phyloP scores from a whole-genome alignment of 352 stramenopile species.

The Globisporangium middletonii region DNA sequence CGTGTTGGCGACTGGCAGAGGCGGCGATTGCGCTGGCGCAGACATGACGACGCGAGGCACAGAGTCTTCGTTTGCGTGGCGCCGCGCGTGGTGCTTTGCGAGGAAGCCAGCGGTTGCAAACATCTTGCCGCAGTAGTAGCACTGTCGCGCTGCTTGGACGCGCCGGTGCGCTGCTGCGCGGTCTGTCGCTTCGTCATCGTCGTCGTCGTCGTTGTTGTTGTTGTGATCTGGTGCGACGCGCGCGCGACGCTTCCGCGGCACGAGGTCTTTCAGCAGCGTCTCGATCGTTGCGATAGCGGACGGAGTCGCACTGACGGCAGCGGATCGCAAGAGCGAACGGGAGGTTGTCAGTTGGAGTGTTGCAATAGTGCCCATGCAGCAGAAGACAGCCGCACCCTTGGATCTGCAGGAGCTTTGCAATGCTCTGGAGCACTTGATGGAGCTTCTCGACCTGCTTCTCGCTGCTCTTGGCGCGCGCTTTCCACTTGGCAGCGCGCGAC shows the following conservation, averaged over 20 bases:
- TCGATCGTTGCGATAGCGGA: slow-evolving; percentile 54
- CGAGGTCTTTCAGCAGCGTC: slow-evolving; percentile 40
- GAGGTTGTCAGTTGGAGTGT: not conserved
- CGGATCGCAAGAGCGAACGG: no score
- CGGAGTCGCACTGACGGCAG: slow-evolving; percentile 31
- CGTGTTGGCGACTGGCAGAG: no score
- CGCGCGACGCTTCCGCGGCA: slow-evolving; percentile 10
- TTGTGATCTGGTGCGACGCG: not conserved
- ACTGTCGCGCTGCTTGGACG: slow-evolving; percentile 45
- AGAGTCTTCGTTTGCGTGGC: slow-evolving; percentile 30
- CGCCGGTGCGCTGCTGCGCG: not conserved
- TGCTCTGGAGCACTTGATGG: slow-evolving; percentile 70
- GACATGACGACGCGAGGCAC: not conserved
- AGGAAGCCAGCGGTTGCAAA: slow-evolving; percentile 60
- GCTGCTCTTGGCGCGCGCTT: slow-evolving; percentile 30
- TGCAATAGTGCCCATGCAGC: no score
- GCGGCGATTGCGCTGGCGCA: no score
- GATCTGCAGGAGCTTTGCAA: slow-evolving; percentile 65
- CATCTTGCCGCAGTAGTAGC: slow-evolving; percentile 57
- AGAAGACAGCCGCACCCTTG: slow-evolving; percentile 28
- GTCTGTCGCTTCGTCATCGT: slow-evolving; percentile 2
- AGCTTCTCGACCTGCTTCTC: slow-evolving; percentile 69
- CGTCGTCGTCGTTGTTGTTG: not conserved
- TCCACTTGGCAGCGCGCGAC: slow-evolving; percentile 45
- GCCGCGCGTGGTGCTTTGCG: slow-evolving; percentile 49